Base-by-base conservation (phyloP, 768 basidiomycete species). In the Xerocomellus chrysenteron region DNA sequence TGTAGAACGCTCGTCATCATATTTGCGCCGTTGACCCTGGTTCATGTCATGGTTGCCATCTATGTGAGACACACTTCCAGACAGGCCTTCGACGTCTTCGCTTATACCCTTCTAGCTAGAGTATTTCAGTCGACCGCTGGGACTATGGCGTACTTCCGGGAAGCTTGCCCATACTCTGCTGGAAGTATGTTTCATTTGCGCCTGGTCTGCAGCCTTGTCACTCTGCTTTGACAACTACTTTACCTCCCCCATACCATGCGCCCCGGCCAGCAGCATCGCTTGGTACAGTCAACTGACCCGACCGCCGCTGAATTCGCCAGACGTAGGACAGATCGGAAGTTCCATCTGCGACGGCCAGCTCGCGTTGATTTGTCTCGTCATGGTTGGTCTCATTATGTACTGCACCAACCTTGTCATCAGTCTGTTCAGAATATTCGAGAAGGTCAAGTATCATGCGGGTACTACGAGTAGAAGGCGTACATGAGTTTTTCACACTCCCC, bases 161-260 rank as follows among this genome's bases (percentile, higher is more conserved):
- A 95, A 95, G 73, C 82, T 94, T 37, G 84, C 88, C 3, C 87
- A 94, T 66, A 95, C 93, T 8, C 82, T 95, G 33, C 81, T 85
- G 45, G 94, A 96, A 76, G 88, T 94, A 44, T 77, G 92, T 52
- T 94, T 92, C 70, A 93, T 94, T 63, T 95, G 93, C 73, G 83
- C 88, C n/a, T 96, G 93, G 92, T 92, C 91, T 55, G 90, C 92
- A 33, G 86, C 89, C 16, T 80, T 95, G 52, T 91, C 92, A 17
- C 86, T 95, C 51, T 85, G 83, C 59, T 92, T 95, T 73, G 92
- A 95, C 78, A 92, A 96, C 67, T 93, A 87, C 73, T 93, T 94
- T 75, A 94, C 92, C 5, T 90, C 92, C 4, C 75, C 85, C 24
- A 82, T 95, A 45, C 86, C 89, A 33, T 96, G 94, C 64, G 82